Base-by-base conservation (phyloP, 192 early-diverging fungal genomes). In the Umbelopsis vinacea region DNA sequence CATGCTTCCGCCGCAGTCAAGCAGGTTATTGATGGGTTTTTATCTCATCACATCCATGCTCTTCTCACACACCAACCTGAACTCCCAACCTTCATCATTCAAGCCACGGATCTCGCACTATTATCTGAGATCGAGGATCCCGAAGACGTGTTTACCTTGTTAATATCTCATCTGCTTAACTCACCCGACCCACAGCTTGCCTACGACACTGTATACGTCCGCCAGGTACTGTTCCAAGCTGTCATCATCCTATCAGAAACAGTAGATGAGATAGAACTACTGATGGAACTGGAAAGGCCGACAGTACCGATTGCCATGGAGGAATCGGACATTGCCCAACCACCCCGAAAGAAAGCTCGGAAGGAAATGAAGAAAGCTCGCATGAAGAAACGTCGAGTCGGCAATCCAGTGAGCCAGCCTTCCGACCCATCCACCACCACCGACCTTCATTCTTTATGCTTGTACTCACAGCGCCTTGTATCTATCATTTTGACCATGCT, bases 1-100 rank as follows among this genome's bases (percentile, higher is more conserved):
- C 73, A 70, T 37, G 73, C 72, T 10, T 67, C 77, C 11, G 70
- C 68, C 8, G 24, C 52, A 9, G 66, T 74, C 7, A 74, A 79
- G 21, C 72, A 70, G 23, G 48, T 67, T 55, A 79, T 78, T 55
- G 66, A 71, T 21, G 22, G 45, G 11, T 54, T 78, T 45, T 12
- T 74, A 37, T 38, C 10, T 3, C 24, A 7, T 4, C 57, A 63
- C 17, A 14, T 63, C 7, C 10, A 63, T 37, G 23, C 22, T 26
- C 26, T 54, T 26, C 53, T 54, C 40, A 12, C 40, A 1, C 40
- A 7, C 11, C 40, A 54, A 0, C 10, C 40, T 43, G 11, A 12
- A 4, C 2, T 43, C 11, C 40, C 40, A 6, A 0, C 1, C 6
- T 43, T 43, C 40, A 43, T 43, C 11, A 6, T 11, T 43, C 40